A percentile compares a stretch with the other conserved stretches of the same genome.
phyloP scores from a whole-genome alignment of 441 rosid species.

The Eutrema salsugineum region DNA sequence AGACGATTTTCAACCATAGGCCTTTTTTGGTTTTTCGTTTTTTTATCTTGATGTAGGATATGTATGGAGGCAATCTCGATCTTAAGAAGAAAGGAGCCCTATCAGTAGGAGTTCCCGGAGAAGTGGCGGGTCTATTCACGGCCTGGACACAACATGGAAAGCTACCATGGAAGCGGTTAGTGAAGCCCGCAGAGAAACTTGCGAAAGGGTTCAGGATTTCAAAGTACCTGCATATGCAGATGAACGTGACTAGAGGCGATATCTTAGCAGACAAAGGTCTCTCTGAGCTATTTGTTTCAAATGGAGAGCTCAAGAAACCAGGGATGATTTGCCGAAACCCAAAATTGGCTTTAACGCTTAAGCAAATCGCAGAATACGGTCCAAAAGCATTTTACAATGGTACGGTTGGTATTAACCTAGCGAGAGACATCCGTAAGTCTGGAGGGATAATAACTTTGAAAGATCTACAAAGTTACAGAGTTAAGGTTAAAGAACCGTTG shows the following conservation, averaged over 20 bases:
- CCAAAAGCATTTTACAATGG: slow-evolving; percentile 51
- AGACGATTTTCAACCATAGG: too few relatives aligned
- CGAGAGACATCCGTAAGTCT: slow-evolving; percentile 33
- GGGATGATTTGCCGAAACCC: slow-evolving; percentile 39
- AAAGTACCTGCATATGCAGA: slow-evolving; percentile 43
- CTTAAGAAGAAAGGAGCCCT: slow-evolving; percentile 42
- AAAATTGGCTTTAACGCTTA: slow-evolving; percentile 40
- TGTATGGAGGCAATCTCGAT: slow-evolving; percentile 39
- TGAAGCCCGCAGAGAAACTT: slow-evolving; percentile 42
- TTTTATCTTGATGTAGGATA: slow-evolving; percentile 42
- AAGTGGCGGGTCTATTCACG: slow-evolving; percentile 45
- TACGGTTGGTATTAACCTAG: slow-evolving; percentile 36
- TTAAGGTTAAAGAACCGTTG: slow-evolving; percentile 39
- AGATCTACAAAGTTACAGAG: slow-evolving; percentile 46
- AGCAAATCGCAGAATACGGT: slow-evolving; percentile 35
- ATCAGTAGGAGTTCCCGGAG: slow-evolving; percentile 55
- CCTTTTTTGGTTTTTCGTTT: too few relatives aligned
- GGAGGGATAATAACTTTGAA: slow-evolving; percentile 52
- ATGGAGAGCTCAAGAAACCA: slow-evolving; percentile 37
- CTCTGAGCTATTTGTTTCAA: slow-evolving; percentile 29
- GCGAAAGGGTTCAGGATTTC: slow-evolving; percentile 51
- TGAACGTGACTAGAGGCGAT: slow-evolving; percentile 28
- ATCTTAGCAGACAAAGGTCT: slow-evolving; percentile 55
- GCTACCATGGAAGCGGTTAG: slow-evolving; percentile 44
- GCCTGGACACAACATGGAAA: slow-evolving; percentile 51